Percentiles rank a stretch among this genome's conserved stretches.
phyloP scores from a whole-genome alignment of 441 rosid genomes.

The Populus tomentosa region DNA sequence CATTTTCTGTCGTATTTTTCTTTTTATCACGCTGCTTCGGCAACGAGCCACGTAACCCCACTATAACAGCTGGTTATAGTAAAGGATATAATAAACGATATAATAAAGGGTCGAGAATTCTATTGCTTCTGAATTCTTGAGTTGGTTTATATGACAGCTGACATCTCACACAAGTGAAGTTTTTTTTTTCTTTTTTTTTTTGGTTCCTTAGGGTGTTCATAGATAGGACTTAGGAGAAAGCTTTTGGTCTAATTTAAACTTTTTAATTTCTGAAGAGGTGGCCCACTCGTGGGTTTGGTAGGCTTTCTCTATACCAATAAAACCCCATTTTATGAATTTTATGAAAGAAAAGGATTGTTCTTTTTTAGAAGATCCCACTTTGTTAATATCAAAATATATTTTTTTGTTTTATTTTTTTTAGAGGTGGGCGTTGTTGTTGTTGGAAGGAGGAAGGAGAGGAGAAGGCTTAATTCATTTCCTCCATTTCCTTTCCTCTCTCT shows the following conservation, averaged over 20 bases:
- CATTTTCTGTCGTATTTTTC: not conserved
- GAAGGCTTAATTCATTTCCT: slow-evolving; percentile 1
- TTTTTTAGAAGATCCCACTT: slow-evolving; percentile 14
- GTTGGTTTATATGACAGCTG: not conserved
- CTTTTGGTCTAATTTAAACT: slow-evolving; percentile 11
- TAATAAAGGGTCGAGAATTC: not conserved
- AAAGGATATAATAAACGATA: too few species aligned
- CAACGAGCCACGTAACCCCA: not conserved
- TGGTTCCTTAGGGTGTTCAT: slow-evolving; percentile 1
- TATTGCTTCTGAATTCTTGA: not conserved
- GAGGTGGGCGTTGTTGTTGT: not conserved
- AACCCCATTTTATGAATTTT: slow-evolving; percentile 21
- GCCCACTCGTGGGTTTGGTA: slow-evolving; percentile 43
- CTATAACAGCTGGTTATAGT: too few species aligned
- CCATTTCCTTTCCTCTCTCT: not conserved
- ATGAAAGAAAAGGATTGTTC: not conserved
- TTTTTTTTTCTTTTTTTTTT: not conserved
- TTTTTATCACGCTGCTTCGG: not conserved
- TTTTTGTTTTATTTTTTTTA: not conserved
- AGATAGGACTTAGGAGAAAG: too few species aligned
- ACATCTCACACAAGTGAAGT: slow-evolving; percentile 13
- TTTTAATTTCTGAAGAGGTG: slow-evolving; percentile 3
- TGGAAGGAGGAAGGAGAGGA: not conserved
- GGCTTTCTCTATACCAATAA: slow-evolving; percentile 31
- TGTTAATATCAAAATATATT: not conserved